These are phyloP conservation scores for Schwanniomyces occidentalis DNA, from an alignment of 805 yeast genomes.

Conservation along the genomic window DNA sequence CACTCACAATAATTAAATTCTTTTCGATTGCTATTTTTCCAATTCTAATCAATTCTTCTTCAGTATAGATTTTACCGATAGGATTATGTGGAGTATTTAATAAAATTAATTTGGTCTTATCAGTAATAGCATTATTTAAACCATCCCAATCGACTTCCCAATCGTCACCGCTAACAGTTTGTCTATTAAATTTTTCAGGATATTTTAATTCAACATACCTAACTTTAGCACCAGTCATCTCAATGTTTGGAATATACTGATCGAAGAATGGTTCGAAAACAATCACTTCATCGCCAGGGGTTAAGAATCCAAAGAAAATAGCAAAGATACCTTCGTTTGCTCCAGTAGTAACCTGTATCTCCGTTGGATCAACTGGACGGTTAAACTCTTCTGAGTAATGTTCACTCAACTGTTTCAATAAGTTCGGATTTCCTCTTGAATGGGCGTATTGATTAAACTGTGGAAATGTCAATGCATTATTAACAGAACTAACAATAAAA, in stretches of 20 bases:
- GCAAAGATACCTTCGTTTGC: constrained; percentile 95
- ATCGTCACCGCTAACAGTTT: constrained; percentile 75
- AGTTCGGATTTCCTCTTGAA: constrained; percentile 79
- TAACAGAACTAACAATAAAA: constrained; percentile 85
- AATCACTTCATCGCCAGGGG: constrained; percentile 90
- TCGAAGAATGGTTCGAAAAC: constrained; percentile 97
- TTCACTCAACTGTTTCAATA: constrained; percentile 66
- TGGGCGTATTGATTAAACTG: constrained; percentile 90
- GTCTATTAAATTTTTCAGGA: constrained; percentile 65
- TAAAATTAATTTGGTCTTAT: constrained; percentile 81
- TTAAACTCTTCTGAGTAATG: constrained; percentile 71
- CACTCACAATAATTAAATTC: constrained; percentile 80
- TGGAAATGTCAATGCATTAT: constrained; percentile 69
- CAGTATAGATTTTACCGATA: constrained; percentile 83
- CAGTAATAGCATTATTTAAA: constrained; percentile 67
- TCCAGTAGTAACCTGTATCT: constrained; percentile 87
- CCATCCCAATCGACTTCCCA: constrained; percentile 85
- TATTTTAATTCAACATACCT: constrained; percentile 85
- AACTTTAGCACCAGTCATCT: constrained; percentile 89
- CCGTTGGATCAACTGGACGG: constrained; percentile 53
- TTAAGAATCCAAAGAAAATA: constrained; percentile 78
- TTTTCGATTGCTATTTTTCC: constrained; percentile 85
- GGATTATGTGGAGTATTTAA: constrained; percentile 97
- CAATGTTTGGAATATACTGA: constrained; percentile 92
- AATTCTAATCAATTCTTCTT: constrained; percentile 68